Evolutionary conservation across 495 filamentous ascomycete species (phyloP).

Genomic region (Letharia lupina): DNA sequence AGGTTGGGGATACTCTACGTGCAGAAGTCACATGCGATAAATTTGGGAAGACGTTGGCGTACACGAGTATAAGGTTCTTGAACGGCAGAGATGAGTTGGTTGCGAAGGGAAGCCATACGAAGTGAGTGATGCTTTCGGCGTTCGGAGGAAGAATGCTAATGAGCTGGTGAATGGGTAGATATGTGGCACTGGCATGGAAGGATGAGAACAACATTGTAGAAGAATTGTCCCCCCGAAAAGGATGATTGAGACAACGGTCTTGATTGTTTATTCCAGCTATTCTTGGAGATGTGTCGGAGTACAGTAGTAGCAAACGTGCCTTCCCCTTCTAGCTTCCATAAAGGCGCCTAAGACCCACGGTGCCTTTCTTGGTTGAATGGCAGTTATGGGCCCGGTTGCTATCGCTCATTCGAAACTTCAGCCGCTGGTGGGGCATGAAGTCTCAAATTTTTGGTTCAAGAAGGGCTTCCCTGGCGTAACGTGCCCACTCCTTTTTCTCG

Average conservation of each 20-base stretch:
- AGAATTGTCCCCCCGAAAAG: neutral
- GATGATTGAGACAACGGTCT: neutral
- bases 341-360: neutral
- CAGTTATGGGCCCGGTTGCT: neutral
- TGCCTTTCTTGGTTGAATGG: neutral
- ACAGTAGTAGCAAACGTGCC: too few relatives aligned
- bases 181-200: constrained; percentile 50
- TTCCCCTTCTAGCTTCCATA: neutral
- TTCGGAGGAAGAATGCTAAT: constrained; percentile 11
- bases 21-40: constrained; percentile 78
- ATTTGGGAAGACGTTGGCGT: constrained; percentile 90
- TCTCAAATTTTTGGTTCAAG: neutral
- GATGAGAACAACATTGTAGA: constrained; percentile 45
- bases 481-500: neutral
- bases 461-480: neutral
- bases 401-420: neutral
- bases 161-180: constrained; percentile 31
- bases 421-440: neutral
- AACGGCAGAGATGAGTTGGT: constrained; percentile 70
- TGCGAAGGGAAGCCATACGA: constrained; percentile 91
- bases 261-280: neutral
- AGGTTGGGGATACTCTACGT: constrained; percentile 65
- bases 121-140: constrained; percentile 46
- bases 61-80: constrained; percentile 70
- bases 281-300: too few relatives aligned